Evolutionary conservation across 352 stramenopile genomes (phyloP).

Genomic region (Albugo laibachii): DNA sequence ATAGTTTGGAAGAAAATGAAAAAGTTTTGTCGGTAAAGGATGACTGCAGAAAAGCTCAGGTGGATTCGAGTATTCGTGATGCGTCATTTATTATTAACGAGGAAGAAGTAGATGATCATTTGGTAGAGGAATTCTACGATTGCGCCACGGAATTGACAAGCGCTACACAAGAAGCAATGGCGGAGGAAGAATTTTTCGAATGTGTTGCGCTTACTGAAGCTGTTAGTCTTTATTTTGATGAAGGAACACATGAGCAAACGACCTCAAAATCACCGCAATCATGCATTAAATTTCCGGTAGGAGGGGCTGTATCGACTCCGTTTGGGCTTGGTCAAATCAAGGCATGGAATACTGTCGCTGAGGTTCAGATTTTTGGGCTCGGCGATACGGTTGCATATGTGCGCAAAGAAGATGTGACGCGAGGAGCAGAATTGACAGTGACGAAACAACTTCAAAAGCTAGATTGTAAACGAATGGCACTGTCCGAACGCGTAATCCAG

Average conservation of each 20-base stretch:
- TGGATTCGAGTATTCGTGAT: too few species aligned
- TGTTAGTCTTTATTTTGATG: constrained; percentile 22
- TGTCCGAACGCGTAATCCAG: constrained; percentile 39
- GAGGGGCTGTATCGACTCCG: constrained; percentile 32
- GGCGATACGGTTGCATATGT: constrained; percentile 32
- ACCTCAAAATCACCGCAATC: not conserved
- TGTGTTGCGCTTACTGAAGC: constrained; percentile 46
- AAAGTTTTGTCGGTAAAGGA: too few species aligned
- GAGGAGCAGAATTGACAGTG: constrained; percentile 34
- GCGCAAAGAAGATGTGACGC: constrained; percentile 30
- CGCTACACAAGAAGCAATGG: constrained; percentile 29
- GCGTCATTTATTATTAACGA: not conserved
- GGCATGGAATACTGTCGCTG: constrained; percentile 13
- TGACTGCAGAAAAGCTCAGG: too few species aligned
- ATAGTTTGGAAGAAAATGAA: too few species aligned
- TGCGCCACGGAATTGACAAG: constrained; percentile 38
- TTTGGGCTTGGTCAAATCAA: constrained; percentile 44
- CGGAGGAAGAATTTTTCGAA: constrained; percentile 75
- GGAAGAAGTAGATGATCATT: constrained; percentile 18
- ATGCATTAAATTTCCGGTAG: constrained; percentile 19
- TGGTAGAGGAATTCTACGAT: constrained; percentile 76
- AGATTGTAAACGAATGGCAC: constrained; percentile 25
- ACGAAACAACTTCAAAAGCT: constrained; percentile 14
- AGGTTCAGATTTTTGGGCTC: not conserved
- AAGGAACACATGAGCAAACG: not conserved